Base-by-base conservation (phyloP, 169 alveolate genomes). In the Eimeria falciformis region DNA sequence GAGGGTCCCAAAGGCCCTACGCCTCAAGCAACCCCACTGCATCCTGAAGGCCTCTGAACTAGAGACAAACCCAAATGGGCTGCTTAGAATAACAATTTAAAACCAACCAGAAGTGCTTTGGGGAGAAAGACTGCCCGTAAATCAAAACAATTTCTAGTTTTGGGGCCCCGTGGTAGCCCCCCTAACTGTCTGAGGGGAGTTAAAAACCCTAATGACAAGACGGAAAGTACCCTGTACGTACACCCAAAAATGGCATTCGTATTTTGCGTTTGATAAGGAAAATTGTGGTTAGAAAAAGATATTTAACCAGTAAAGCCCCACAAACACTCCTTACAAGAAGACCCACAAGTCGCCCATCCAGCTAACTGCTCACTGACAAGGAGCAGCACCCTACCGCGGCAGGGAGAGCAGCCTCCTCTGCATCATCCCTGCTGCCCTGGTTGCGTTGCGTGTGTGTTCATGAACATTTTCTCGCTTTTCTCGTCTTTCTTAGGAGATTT, bases 101-200 rank as follows among this genome's bases (percentile, higher is more conserved):
- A n/a, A n/a, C n/a, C n/a, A n/a, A n/a, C 62, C 62, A 12, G 18
- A 50, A 50, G 62, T 50, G 23, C 29, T 6, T 6, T 6, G 77
- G 29, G 77, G 29, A 4, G 82, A 29, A 6, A 33, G 40, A 23
- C 23, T 71, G 47, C 40, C 66, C 23, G 23, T 3, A 75, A 45
- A 5, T 27, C 40, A 43, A 33, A 0, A 23, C 82, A 5, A 17
- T 17, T 27, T 21, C 46, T 58, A 17, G 47, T 53, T 47, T 47
- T 47, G 86, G 86, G 86, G 86, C 86, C 86, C 86, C 43, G 45
- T 1, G 69, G 69, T 45, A 77, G 86, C 69, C 86, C 86, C 86
- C 86, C 17, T 43, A 17, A 21, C n/a, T n/a, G n/a, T n/a, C n/a
- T n/a, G n/a, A n/a, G n/a, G n/a, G n/a, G n/a, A n/a, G n/a, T n/a